Conservation (phyloP, 2,329 filamentous ascomycete genomes). For the Ilyonectria mors-panacis region DNA sequence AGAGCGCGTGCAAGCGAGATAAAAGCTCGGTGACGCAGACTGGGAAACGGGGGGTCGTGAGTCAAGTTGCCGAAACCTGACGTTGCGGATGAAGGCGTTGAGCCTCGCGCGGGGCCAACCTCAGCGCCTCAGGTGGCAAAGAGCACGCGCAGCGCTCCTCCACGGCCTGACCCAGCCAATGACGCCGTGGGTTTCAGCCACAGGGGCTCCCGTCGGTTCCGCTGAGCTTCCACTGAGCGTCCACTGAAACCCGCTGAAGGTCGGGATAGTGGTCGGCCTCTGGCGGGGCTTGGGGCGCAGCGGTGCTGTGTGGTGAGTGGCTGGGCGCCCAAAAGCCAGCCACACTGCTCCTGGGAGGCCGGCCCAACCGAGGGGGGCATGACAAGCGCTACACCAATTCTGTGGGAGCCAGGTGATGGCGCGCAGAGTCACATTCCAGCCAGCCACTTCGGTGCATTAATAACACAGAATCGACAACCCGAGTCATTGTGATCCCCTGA, state of each 20-base stretch:
- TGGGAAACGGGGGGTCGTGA: conserved; percentile 1
- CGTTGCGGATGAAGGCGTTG: neutral
- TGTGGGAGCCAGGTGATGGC: neutral
- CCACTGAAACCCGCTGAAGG: conserved; percentile 18
- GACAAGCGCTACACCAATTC: neutral
- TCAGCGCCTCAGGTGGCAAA: conserved; percentile 25
- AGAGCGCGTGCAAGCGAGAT: neutral
- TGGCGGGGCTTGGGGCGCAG: neutral
- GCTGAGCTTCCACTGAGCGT: neutral
- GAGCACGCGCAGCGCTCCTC: neutral
- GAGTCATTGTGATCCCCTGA: neutral
- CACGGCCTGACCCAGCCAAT: conserved; percentile 15
- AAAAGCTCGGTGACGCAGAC: neutral
- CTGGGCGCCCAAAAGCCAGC: neutral
- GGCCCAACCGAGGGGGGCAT: neutral
- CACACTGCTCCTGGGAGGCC: neutral
- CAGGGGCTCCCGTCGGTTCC: neutral
- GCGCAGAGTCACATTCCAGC: conserved; percentile 8
- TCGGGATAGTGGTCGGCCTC: conserved; percentile 1
- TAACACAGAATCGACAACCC: neutral
- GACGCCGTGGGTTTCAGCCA: conserved; percentile 18
- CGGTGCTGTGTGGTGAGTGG: neutral
- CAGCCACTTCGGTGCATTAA: neutral
- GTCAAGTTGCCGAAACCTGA: conserved; percentile 17
- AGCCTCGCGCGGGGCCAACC: conserved; percentile 12